These are phyloP conservation scores for Cyclotella kingstonii DNA, from an alignment of 108 stramenopile genomes.

Conservation along the genomic window DNA sequence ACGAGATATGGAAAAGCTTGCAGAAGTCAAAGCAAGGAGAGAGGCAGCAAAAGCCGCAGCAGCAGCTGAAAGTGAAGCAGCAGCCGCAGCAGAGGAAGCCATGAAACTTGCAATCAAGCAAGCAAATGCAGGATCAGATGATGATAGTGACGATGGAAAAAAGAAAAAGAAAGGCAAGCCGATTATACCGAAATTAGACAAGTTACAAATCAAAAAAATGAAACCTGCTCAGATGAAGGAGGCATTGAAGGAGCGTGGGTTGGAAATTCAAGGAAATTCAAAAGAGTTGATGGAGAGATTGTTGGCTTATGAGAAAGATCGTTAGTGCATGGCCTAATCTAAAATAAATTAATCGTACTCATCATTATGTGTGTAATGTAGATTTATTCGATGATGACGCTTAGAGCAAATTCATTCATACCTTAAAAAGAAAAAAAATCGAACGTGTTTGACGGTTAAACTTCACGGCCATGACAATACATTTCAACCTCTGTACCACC, in stretches of 20 bases:
- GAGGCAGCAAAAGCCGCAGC: conserved; percentile 60
- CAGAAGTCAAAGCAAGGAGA: conserved; percentile 71
- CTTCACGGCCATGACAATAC: too few relatives aligned
- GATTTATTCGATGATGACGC: too few relatives aligned
- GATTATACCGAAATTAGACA: conserved; percentile 75
- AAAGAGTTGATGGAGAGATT: conserved; percentile 69
- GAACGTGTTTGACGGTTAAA: too few relatives aligned
- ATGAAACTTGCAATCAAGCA: conserved; percentile 44
- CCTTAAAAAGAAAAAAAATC: too few relatives aligned
- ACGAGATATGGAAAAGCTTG: conserved; percentile 83
- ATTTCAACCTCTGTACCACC: too few relatives aligned
- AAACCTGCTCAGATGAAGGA: conserved; percentile 88
- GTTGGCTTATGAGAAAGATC: conserved; percentile 72
- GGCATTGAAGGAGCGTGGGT: conserved; percentile 77
- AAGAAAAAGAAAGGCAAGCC: conserved; percentile 50
- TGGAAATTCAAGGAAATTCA: conserved; percentile 86
- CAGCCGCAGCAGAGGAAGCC: conserved; percentile 50
- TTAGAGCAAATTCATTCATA: too few relatives aligned
- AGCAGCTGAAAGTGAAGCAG: conserved; percentile 60
- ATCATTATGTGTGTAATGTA: not conserved
- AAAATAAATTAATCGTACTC: not conserved
- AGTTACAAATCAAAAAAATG: conserved; percentile 89
- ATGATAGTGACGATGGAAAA: conserved; percentile 46
- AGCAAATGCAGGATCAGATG: conserved; percentile 33
- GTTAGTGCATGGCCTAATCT: conserved; percentile 32